These are phyloP conservation scores for Tylopilus sp. DNA, from an alignment of 768 basidiomycete genomes.

Conservation along the genomic window DNA sequence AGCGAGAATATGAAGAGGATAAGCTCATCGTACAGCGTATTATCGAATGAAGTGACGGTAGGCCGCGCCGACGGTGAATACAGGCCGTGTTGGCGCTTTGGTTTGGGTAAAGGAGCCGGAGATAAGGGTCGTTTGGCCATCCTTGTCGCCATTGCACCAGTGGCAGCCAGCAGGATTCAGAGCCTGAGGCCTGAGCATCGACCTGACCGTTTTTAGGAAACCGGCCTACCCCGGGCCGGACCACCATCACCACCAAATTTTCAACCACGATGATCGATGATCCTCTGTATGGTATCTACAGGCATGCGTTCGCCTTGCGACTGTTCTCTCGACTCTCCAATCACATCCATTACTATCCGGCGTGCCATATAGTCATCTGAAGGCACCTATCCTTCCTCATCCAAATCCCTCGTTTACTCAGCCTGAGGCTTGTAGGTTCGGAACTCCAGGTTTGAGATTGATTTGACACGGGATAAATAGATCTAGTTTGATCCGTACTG, in stretches of 20 bases:
- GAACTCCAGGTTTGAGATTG: background rate
- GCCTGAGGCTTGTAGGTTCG: too few relatives aligned
- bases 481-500: background rate
- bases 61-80: conserved; percentile 10
- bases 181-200: too few relatives aligned
- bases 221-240: conserved; percentile 14
- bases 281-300: too few relatives aligned
- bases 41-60: conserved; percentile 43
- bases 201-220: conserved; percentile 5
- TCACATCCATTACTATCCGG: too few relatives aligned
- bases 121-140: conserved; percentile 48
- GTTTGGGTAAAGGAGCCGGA: conserved; percentile 45
- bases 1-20: conserved; percentile 71
- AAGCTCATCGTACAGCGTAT: conserved; percentile 70
- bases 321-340: too few relatives aligned
- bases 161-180: too few relatives aligned
- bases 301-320: background rate
- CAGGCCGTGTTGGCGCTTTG: conserved; percentile 51
- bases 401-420: background rate
- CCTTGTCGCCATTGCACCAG: conserved; percentile 32
- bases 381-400: too few relatives aligned
- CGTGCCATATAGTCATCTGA: too few relatives aligned
- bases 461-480: background rate
- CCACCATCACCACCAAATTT: too few relatives aligned
- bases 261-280: too few relatives aligned